Evolutionary conservation across 2,329 filamentous ascomycete species (phyloP).

Genomic region (Scytalidium lignicola): DNA sequence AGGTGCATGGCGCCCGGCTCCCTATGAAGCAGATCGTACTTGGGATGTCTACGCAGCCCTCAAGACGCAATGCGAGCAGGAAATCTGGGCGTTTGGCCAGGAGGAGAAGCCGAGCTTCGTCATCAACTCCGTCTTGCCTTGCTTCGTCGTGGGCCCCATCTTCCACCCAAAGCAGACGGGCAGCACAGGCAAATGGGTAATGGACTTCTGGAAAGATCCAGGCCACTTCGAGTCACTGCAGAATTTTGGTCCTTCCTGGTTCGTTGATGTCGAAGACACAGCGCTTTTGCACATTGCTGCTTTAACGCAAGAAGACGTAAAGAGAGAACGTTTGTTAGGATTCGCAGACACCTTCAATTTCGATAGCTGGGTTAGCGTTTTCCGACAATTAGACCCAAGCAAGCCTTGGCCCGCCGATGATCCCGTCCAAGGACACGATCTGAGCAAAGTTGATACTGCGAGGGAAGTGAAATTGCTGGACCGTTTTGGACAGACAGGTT

Average conservation of each 20-base stretch:
- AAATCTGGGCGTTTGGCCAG: slow-evolving; percentile 30
- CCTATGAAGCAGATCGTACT: slow-evolving; percentile 22
- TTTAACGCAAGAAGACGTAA: slow-evolving; percentile 21
- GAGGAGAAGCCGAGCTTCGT: slow-evolving; percentile 19
- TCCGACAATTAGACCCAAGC: slow-evolving; percentile 1
- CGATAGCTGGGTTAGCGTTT: slow-evolving; percentile 1
- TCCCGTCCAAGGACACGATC: slow-evolving; percentile 5
- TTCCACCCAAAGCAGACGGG: slow-evolving; percentile 13
- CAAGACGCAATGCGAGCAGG: slow-evolving; percentile 31
- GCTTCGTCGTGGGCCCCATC: slow-evolving; percentile 22
- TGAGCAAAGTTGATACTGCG: slow-evolving; percentile 15
- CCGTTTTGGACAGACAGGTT: slow-evolving; percentile 14
- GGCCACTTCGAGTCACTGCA: neutral
- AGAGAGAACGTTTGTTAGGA: slow-evolving; percentile 22
- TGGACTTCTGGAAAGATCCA: slow-evolving; percentile 1
- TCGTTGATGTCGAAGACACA: slow-evolving; percentile 24
- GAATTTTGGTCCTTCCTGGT: slow-evolving; percentile 3
- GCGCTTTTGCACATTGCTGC: slow-evolving; percentile 27
- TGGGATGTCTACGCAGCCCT: slow-evolving; percentile 30
- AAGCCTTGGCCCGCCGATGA: slow-evolving; percentile 2
- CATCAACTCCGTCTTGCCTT: slow-evolving; percentile 25
- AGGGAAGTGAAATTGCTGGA: slow-evolving; percentile 15
- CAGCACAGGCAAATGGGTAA: neutral
- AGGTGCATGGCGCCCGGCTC: slow-evolving; percentile 29
- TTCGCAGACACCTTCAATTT: slow-evolving; percentile 21